Conservation (phyloP, 208 protist species). For the Leishmania martiniquensis region DNA sequence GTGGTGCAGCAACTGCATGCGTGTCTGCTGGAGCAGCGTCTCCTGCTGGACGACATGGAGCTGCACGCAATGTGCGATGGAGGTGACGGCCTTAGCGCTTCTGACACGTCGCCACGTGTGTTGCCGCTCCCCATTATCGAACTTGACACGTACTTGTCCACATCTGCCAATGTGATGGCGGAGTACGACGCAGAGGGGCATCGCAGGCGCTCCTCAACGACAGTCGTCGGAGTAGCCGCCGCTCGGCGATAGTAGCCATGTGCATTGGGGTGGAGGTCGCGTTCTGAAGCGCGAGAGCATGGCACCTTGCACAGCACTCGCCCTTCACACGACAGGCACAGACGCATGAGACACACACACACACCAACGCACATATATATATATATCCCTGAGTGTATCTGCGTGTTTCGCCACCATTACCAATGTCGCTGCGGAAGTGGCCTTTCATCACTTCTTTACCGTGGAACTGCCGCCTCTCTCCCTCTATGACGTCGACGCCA, state of each 20-base stretch:
- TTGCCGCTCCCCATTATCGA: conserved; percentile 35
- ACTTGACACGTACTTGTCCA: conserved; percentile 32
- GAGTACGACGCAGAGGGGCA: conserved; percentile 18
- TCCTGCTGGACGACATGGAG: conserved; percentile 14
- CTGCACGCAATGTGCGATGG: conserved; percentile 1
- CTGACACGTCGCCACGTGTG: not conserved
- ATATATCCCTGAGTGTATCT: not conserved
- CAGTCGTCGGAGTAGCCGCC: not conserved
- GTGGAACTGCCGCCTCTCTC: not conserved
- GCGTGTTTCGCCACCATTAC: not conserved
- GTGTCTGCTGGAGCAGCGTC: conserved; percentile 18
- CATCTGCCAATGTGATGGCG: conserved; percentile 22
- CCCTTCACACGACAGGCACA: not conserved
- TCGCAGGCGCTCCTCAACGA: conserved; percentile 8
- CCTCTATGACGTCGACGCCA: not conserved
- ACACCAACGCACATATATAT: too few species aligned
- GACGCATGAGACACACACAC: not conserved
- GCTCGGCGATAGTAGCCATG: not conserved
- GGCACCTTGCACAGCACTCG: not conserved
- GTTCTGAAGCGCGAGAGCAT: not conserved
- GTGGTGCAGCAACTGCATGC: conserved; percentile 25
- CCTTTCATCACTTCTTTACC: not conserved
- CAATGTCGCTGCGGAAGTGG: not conserved
- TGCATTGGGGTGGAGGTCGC: not conserved
- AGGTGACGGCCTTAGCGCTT: not conserved